These are phyloP conservation scores for Aureobasidium vineae DNA, from an alignment of 2,329 filamentous ascomycete species.

Conservation along the genomic window DNA sequence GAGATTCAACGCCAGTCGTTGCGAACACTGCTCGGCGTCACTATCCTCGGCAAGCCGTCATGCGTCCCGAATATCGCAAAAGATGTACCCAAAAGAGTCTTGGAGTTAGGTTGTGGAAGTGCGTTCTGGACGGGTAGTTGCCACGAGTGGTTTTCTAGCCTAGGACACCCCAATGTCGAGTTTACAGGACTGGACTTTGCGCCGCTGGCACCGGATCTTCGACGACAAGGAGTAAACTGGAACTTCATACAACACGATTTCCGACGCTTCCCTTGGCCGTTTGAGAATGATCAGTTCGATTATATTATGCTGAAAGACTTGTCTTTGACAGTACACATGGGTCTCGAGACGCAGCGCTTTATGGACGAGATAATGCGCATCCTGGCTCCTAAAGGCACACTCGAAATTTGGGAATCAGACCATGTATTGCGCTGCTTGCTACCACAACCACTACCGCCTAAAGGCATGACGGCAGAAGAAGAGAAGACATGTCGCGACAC, in stretches of 20 bases:
- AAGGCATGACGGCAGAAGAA: slow-evolving; percentile 58
- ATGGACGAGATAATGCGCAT: slow-evolving; percentile 74
- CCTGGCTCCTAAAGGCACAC: slow-evolving; percentile 70
- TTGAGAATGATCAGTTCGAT: slow-evolving; percentile 77
- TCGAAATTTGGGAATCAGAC: slow-evolving; percentile 91
- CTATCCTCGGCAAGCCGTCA: slow-evolving; percentile 76
- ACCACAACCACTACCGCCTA: slow-evolving; percentile 65
- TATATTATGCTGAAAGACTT: slow-evolving; percentile 86
- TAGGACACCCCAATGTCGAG: slow-evolving; percentile 66
- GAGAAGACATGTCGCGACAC: slow-evolving; percentile 64
- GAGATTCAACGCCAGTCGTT: slow-evolving; percentile 87
- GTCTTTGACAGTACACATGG: slow-evolving; percentile 63
- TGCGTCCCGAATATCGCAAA: slow-evolving; percentile 67
- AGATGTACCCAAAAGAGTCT: slow-evolving; percentile 69
- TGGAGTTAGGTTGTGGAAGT: slow-evolving; percentile 85
- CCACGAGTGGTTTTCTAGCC: slow-evolving; percentile 70
- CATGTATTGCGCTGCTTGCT: slow-evolving; percentile 78
- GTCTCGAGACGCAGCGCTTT: slow-evolving; percentile 54
- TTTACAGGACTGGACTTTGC: slow-evolving; percentile 84
- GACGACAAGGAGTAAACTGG: slow-evolving; percentile 78
- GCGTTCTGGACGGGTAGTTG: slow-evolving; percentile 89
- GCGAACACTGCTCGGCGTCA: slow-evolving; percentile 74
- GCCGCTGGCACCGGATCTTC: slow-evolving; percentile 63
- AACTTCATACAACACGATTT: slow-evolving; percentile 85
- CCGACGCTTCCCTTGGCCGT: slow-evolving; percentile 71